Base-by-base conservation (phyloP, 768 basidiomycete species). In the Dacryopinax spathularia region DNA sequence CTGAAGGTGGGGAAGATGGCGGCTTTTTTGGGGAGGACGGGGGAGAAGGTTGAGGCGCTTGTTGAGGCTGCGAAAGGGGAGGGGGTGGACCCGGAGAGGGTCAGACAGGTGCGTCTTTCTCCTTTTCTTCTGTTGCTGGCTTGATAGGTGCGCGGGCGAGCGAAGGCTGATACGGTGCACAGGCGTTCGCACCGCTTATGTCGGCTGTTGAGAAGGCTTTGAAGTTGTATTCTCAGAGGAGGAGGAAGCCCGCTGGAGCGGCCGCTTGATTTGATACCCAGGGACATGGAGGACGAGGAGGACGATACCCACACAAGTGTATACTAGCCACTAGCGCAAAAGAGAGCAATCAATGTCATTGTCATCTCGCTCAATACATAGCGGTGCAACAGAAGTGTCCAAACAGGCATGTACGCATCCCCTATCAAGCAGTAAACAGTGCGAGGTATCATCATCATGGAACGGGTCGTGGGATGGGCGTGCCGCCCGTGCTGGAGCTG, bases 1-100 rank as follows among this genome's bases (percentile, higher is more conserved):
- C 79, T 82, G 4, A 91, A 93, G 71, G 88, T 87, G 0, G 81
- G 83, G 6, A 94, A 91, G 76, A 96, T 99, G 94, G 82, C 84
- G 3, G 83, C 79, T 1, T 95, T 91, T 71, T 78, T 98, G 34
- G 74, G 79, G 39, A 86, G 83, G 71, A 94, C 89, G 0, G 83
- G 80, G 31, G 89, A 88, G 72, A 91, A 95, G 72, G 85, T 94
- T 1, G 81, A 83, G 6, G 85, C 85, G 2, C 78, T 97, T n/a
- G 80, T 94, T 2, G 78, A 78, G 43, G 75, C 78, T 22, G 87
- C 84, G 10, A 79, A 81, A 36, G 73, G 77, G 65, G 79, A 83
- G 66, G 83, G 85, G 5, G 75, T 86, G n/a, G 86, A 89, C 66
- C 76, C 81, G 4, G 70, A 68, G 33, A 77, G 81, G 68, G 82